These are phyloP conservation scores for Rubia tinctorum DNA, from an alignment of 305 asterid species.

Conservation along the genomic window DNA sequence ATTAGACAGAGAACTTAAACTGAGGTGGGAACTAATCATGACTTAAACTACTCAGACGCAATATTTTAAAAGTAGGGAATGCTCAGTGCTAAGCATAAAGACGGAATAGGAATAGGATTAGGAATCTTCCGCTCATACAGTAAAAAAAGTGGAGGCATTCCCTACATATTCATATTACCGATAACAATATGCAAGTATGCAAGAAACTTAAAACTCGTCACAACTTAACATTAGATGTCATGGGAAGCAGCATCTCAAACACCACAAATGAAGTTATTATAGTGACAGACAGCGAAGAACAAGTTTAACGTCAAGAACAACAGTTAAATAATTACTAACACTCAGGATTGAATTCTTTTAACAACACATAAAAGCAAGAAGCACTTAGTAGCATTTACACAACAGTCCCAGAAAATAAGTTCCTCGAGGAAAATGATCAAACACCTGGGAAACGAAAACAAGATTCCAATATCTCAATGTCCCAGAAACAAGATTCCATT, in stretches of 20 bases:
- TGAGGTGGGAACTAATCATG: background rate
- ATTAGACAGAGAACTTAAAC: background rate
- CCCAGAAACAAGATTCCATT: background rate
- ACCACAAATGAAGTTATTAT: background rate
- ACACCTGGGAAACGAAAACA: background rate
- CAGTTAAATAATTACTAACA: background rate
- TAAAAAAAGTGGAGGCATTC: background rate
- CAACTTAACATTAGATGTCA: background rate
- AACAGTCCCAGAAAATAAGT: background rate
- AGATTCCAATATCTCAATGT: background rate
- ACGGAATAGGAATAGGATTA: background rate
- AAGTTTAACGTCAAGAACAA: background rate
- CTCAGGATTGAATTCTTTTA: background rate
- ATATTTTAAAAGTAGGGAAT: background rate
- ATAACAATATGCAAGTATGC: background rate
- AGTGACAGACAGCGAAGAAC: background rate
- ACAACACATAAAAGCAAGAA: background rate
- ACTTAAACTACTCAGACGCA: background rate
- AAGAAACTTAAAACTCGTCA: background rate
- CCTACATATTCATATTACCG: background rate
- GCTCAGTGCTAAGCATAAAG: background rate
- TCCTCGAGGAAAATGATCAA: background rate
- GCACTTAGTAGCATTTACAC: background rate
- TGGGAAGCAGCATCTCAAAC: background rate
- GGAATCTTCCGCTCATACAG: background rate